Evolutionary conservation across 257 asterid genomes (phyloP).

Genomic region (Ilex aquifolium): DNA sequence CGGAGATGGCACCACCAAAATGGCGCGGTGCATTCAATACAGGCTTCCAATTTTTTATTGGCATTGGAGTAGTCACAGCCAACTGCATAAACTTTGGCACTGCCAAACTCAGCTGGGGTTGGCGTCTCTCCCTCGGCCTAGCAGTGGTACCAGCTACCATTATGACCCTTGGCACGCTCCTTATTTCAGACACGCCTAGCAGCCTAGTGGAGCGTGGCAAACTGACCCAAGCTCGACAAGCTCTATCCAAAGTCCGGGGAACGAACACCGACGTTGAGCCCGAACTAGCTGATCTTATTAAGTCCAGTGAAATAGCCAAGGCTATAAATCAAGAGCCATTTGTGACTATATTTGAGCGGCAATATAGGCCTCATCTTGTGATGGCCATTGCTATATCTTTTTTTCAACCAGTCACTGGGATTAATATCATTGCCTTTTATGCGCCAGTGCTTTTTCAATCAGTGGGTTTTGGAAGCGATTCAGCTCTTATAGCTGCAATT

Average conservation of each 20-base stretch:
- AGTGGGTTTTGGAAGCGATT: conserved; percentile 8
- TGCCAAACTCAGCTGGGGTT: conserved; percentile 11
- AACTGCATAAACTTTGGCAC: conserved; percentile 14
- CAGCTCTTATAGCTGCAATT: conserved; percentile 13
- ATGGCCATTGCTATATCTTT: conserved; percentile 17
- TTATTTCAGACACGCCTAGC: conserved; percentile 14
- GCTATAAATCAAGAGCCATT: conserved; percentile 2
- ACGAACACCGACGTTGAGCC: background rate
- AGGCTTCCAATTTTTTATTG: conserved; percentile 17
- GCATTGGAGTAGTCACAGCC: conserved; percentile 4
- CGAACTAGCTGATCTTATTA: conserved; percentile 2
- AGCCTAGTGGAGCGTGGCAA: conserved; percentile 7
- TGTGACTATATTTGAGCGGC: background rate
- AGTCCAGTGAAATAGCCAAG: conserved; percentile 3
- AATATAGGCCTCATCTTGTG: conserved; percentile 18
- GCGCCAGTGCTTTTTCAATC: conserved; percentile 9
- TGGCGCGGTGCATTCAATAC: conserved; percentile 23
- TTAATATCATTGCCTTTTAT: conserved; percentile 14
- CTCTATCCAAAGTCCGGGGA: conserved; percentile 7
- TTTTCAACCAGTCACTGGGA: conserved; percentile 13
- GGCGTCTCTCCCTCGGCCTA: conserved; percentile 16
- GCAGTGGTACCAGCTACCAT: conserved; percentile 13
- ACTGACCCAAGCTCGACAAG: background rate
- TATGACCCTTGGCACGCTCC: conserved; percentile 8
- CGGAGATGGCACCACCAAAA: conserved; percentile 20